phyloP scores from a whole-genome alignment of 2,329 filamentous ascomycete species.

The Coniochaeta prunicola region DNA sequence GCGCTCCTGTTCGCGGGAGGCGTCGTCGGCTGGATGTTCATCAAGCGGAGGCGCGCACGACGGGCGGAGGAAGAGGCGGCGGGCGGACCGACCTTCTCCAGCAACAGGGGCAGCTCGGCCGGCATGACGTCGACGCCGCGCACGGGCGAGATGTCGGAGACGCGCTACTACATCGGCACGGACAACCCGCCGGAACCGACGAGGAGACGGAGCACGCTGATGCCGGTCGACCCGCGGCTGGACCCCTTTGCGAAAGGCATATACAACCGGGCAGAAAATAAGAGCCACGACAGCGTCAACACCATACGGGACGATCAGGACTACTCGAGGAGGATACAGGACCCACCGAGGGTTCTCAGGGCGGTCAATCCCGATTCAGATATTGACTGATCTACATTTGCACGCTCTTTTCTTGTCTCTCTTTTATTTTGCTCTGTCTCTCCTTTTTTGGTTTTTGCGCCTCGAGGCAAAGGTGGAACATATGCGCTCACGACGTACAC shows the following conservation, averaged over 20 bases:
- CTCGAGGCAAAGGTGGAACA: not conserved
- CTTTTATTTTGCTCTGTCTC: not conserved
- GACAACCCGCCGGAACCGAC: not conserved
- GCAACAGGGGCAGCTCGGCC: conserved; percentile 42
- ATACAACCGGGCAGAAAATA: conserved; percentile 45
- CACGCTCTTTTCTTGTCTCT: not conserved
- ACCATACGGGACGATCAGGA: conserved; percentile 59
- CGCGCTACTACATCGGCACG: conserved; percentile 8
- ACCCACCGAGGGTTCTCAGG: conserved; percentile 46
- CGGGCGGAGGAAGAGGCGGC: conserved; percentile 32
- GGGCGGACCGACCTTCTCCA: conserved; percentile 36
- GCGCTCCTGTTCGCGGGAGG: conserved; percentile 33
- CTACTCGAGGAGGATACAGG: conserved; percentile 53
- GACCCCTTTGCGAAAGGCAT: conserved; percentile 52
- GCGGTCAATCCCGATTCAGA: conserved; percentile 55
- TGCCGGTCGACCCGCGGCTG: conserved; percentile 56
- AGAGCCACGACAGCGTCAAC: conserved; percentile 56
- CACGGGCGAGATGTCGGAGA: conserved; percentile 33
- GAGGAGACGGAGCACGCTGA: conserved; percentile 41
- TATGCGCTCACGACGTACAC: conserved; percentile 22
- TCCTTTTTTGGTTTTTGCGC: conserved; percentile 1
- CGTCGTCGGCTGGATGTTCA: conserved; percentile 28
- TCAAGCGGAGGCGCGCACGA: conserved; percentile 33
- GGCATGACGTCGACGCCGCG: conserved; percentile 32
- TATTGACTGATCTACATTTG: conserved; percentile 17